These are phyloP conservation scores for Acanthamoeba lenticulata DNA, from an alignment of 208 protist species.

Conservation along the genomic window DNA sequence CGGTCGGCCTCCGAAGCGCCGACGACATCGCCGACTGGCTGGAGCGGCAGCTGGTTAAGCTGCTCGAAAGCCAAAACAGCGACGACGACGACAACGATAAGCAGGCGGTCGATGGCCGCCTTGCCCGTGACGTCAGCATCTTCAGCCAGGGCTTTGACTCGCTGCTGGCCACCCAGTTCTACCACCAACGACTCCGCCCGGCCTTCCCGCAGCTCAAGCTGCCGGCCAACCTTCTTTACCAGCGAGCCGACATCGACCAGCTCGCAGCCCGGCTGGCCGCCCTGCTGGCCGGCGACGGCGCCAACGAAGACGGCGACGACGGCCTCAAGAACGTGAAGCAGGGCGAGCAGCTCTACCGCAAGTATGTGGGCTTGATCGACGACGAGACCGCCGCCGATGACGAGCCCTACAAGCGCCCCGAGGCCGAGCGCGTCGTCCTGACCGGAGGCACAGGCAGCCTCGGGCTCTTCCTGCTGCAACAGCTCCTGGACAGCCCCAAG, in stretches of 20 bases:
- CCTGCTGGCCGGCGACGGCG: not conserved
- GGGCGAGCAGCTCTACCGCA: not conserved
- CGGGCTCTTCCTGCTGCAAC: not conserved
- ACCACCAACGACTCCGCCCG: not conserved
- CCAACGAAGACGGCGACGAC: not conserved
- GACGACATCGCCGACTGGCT: not conserved
- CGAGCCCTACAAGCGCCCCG: not conserved
- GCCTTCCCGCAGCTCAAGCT: not conserved
- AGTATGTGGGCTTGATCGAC: not conserved
- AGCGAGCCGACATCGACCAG: not conserved
- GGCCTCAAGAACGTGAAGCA: not conserved
- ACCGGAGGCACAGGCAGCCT: not conserved
- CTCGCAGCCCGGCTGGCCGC: not conserved
- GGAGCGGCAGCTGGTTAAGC: not conserved
- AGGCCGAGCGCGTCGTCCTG: not conserved
- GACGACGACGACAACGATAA: not conserved
- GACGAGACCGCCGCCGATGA: not conserved
- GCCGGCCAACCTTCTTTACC: constrained; percentile 10
- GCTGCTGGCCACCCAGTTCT: constrained; percentile 9
- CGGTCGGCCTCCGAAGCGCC: not conserved
- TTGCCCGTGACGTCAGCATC: not conserved
- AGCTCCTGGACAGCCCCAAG: not conserved
- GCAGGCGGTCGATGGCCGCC: too few species aligned
- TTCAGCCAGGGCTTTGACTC: constrained; percentile 13
- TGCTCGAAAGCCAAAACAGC: too few species aligned